These are phyloP conservation scores for Coniella vitis DNA, from an alignment of 2,329 filamentous ascomycete species.

Conservation along the genomic window DNA sequence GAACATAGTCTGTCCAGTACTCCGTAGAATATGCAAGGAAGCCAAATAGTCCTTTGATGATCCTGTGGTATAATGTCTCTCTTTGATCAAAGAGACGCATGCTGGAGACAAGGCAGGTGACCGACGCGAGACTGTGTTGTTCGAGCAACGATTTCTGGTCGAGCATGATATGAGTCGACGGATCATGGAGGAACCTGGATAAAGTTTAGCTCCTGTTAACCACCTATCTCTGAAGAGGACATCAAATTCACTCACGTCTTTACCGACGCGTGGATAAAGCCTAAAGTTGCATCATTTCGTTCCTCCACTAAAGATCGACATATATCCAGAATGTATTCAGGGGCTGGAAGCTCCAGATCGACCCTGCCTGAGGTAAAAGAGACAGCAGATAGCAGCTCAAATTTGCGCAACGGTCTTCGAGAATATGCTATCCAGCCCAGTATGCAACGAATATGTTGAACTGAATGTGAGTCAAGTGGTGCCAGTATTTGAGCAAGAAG, in stretches of 20 bases:
- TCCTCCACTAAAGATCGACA: constrained; percentile 22
- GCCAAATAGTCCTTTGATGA: constrained; percentile 24
- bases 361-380: constrained; percentile 20
- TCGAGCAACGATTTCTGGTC: constrained; percentile 4
- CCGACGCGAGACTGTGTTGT: constrained; percentile 20
- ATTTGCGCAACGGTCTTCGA: constrained; percentile 26
- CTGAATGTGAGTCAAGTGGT: constrained; percentile 22
- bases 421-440: constrained; percentile 32
- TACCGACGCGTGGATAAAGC: constrained; percentile 24
- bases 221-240: background rate
- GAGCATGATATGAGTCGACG: constrained; percentile 7
- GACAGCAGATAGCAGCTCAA: constrained; percentile 29
- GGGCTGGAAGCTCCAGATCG: constrained; percentile 13
- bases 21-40: constrained; percentile 26
- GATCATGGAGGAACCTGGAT: constrained; percentile 16
- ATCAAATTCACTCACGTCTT: constrained; percentile 24
- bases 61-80: constrained; percentile 5
- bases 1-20: constrained; percentile 25
- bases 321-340: constrained; percentile 20
- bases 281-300: constrained; percentile 19
- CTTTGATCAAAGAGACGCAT: constrained; percentile 14
- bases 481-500: constrained; percentile 23
- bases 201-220: background rate
- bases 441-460: constrained; percentile 23
- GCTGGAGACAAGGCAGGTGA: constrained; percentile 22